Base-by-base conservation (phyloP, 108 stramenopile species). In the Nannochloropsis oceanica region DNA sequence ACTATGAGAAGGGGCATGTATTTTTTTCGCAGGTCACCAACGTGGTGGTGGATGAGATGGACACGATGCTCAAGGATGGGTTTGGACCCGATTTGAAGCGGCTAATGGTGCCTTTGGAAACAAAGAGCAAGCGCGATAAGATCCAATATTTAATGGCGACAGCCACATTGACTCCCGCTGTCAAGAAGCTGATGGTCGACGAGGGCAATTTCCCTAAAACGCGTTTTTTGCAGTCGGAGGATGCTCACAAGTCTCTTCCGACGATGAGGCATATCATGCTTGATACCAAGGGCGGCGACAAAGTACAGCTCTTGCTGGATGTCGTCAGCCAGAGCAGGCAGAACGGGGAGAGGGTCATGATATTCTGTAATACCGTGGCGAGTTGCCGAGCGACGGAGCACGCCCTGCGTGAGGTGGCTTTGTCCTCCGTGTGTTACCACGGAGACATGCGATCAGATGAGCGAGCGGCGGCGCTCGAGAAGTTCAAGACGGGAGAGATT, bases 1-100 rank as follows among this genome's bases (percentile, higher is more conserved):
- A 96, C 91, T 93, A 94, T 83, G 93, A 98, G 83, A 92, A 92
- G 18, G 93, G 93, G 1, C 92, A 94, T 91, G 85, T 97, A 12
- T 95, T 93, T 84, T 85, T 95, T 80, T 93, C 94, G 25, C 26
- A 90, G 86, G 90, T 90, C 25, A 88, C 86, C 12, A 84, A 80
- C 79, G 91, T 97, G 25, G 94, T 98, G 25, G 85, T 98, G 82
- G 98, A 98, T 92, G 98, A 98, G 93, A 94, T 97, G 90, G 98
- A 98, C 93, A 98, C 98, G 81, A 96, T 98, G 95, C 89, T 98
- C 43, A 96, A 95, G 84, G 96, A 97, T 86, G 98, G 98, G 24
- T 98, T 98, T 88, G 94, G 94, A 80, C 87, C 88, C 26, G 98
- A 98, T 85, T 90, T 98, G 81, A 93, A 93, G 42, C 90, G 92